phyloP scores from a whole-genome alignment of 78 protist species.

The Tieghemostelium lacteum region DNA sequence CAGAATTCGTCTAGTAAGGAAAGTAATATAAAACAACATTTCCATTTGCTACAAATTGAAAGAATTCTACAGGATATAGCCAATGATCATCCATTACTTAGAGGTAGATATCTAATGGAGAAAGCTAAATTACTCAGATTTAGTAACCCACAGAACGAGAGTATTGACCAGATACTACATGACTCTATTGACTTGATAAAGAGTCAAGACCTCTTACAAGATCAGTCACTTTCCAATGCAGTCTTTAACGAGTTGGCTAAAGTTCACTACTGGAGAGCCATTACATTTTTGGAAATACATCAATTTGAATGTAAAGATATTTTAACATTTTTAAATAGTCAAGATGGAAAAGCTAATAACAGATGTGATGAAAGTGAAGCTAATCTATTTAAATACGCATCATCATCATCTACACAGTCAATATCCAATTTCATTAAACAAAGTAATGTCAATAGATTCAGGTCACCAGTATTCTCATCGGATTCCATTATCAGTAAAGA shows the following conservation, averaged over 20 bases:
- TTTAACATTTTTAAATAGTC: not conserved
- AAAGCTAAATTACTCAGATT: constrained; percentile 43
- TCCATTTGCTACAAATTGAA: constrained; percentile 1
- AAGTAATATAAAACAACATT: not conserved
- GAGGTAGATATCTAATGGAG: constrained; percentile 41
- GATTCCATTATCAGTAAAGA: constrained; percentile 15
- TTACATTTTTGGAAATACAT: constrained; percentile 21
- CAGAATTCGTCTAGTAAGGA: not conserved
- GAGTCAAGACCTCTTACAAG: not conserved
- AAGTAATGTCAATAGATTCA: constrained; percentile 16
- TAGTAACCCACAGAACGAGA: not conserved
- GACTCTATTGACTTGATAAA: constrained; percentile 7
- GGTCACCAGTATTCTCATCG: constrained; percentile 28
- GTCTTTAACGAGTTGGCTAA: constrained; percentile 59
- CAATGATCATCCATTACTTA: constrained; percentile 16
- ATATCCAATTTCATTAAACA: constrained; percentile 9
- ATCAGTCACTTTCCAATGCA: constrained; percentile 5
- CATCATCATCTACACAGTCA: not conserved
- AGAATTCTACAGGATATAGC: not conserved
- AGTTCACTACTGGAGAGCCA: constrained; percentile 45
- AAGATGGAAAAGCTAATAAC: not conserved
- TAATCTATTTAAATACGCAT: not conserved
- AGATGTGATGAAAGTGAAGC: not conserved
- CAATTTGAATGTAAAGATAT: constrained; percentile 55
- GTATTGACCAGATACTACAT: constrained; percentile 20